A percentile compares a stretch with the other conserved stretches of the same genome.
These are phyloP conservation scores for Fraxinus baroniana DNA, from an alignment of 305 asterid genomes.

Conservation along the genomic window DNA sequence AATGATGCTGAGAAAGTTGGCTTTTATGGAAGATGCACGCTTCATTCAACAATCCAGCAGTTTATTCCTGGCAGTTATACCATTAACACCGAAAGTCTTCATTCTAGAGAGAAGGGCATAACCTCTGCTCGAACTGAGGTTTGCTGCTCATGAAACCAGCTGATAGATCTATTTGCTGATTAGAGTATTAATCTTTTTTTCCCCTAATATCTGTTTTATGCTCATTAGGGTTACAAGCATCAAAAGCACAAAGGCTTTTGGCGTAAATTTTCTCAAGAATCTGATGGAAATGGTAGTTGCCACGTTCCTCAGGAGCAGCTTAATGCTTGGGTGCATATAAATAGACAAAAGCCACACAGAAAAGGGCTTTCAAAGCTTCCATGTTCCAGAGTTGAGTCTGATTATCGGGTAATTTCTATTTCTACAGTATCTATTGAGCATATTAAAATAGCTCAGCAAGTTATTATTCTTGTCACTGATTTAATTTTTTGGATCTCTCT, in stretches of 20 bases:
- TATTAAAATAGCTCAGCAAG: conserved; percentile 9
- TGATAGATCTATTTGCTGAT: conserved; percentile 7
- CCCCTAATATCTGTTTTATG: conserved; percentile 24
- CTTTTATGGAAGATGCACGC: conserved; percentile 37
- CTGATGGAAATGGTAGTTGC: conserved; percentile 42
- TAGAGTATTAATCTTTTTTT: background rate
- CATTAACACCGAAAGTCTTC: conserved; percentile 26
- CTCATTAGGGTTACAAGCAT: conserved; percentile 58
- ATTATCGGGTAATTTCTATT: conserved; percentile 44
- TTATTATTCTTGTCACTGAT: conserved; percentile 15
- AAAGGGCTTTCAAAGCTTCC: conserved; percentile 39
- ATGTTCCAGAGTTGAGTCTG: conserved; percentile 40
- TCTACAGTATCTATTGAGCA: conserved; percentile 7
- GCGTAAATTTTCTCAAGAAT: conserved; percentile 32
- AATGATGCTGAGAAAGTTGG: conserved; percentile 29
- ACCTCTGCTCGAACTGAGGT: conserved; percentile 72
- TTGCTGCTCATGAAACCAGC: conserved; percentile 24
- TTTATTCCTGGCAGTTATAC: conserved; percentile 23
- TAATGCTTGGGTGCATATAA: conserved; percentile 64
- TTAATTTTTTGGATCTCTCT: conserved; percentile 18
- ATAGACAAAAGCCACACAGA: conserved; percentile 40
- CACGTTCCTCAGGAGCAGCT: conserved; percentile 72
- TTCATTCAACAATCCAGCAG: conserved; percentile 26
- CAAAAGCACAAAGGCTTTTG: conserved; percentile 44
- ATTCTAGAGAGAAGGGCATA: conserved; percentile 32